Base-by-base conservation (phyloP, 2,329 filamentous ascomycete genomes). In the Pezicula rhizophila region DNA sequence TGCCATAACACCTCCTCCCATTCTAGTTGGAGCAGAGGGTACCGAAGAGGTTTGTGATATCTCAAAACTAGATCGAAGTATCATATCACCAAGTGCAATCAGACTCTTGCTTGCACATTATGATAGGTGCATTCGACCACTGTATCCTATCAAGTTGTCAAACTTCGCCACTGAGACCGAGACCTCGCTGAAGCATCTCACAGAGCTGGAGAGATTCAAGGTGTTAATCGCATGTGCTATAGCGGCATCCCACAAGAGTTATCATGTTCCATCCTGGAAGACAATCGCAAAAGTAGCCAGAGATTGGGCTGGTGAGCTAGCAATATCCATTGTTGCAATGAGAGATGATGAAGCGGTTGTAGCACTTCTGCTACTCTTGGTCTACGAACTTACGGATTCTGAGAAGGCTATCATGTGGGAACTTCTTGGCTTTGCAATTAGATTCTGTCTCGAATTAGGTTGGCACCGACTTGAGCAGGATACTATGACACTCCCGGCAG, bases 321-420 rank as follows among this genome's bases (percentile, higher is more conserved):
- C 40, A 26, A 26, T 42, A 26, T 26, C 40, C 2, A 42, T 42
- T 28, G 25, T 42, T 28, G 25, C 40, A 14, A 12, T 20, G 40
- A 20, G 40, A 28, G 40, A 42, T 28, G 40, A 25, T 28, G 18
- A 42, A 14, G 40, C 40, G 10, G 25, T 42, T 2, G 25, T 25
- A 18, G 34, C 35, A 8, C 25, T 46, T 37, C 17, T 46, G 6
- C 37, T 46, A 7, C 37, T 46, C 23, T 28, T 46, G n/a, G 34
- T 46, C 11, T 46, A 46, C 37, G 45, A 46, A 40, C 12, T 46
- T 40, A 18, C 26, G 5, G 45, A 46, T 40, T 34, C 45, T 11
- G 35, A 15, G 4, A 35, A 35, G 14, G 20, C 34, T 3, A 28
- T 46, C 12, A 46, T 46, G 14, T 46, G 45, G 45, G 38, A 40